Percentiles rank a stretch among this genome's conserved stretches.
phyloP scores from a whole-genome alignment of 345 rosid genomes.

The Hypericum perforatum region DNA sequence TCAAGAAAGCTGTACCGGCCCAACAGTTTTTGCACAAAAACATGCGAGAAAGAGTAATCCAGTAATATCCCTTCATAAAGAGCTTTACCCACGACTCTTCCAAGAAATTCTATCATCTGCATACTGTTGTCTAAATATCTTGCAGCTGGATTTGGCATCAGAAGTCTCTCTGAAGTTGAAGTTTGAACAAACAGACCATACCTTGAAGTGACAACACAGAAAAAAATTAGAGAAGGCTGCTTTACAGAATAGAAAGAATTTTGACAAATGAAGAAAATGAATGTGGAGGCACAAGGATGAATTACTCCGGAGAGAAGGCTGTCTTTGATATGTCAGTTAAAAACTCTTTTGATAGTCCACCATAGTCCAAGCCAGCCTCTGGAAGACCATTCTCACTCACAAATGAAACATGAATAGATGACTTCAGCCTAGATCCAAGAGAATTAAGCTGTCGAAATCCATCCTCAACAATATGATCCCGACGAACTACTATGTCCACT shows the following conservation, averaged over 20 bases:
- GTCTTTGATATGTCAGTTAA: conserved; percentile 89
- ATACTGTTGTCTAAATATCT: conserved; percentile 73
- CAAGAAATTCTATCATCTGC: conserved; percentile 94
- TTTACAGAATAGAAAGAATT: background rate
- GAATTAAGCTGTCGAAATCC: conserved; percentile 76
- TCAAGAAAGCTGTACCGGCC: conserved; percentile 96
- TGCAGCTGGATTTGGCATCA: conserved; percentile 83
- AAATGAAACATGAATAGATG: conserved; percentile 89
- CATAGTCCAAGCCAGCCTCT: conserved; percentile 97
- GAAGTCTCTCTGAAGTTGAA: conserved; percentile 68
- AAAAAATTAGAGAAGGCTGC: background rate
- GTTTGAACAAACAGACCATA: conserved; percentile 87
- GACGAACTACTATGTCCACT: conserved; percentile 80
- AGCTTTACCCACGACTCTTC: conserved; percentile 96
- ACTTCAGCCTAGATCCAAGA: conserved; percentile 78
- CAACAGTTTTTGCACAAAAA: conserved; percentile 82
- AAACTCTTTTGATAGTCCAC: conserved; percentile 95
- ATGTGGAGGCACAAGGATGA: conserved; percentile 7
- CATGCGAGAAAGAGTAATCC: conserved; percentile 88
- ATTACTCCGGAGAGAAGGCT: conserved; percentile 87
- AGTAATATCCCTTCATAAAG: conserved; percentile 91
- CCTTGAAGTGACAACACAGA: conserved; percentile 28
- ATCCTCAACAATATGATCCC: conserved; percentile 90
- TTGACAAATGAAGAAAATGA: background rate
- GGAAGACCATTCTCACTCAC: conserved; percentile 94